phyloP scores from a whole-genome alignment of 371 early-diverging fungal species.

The Mucor lusitanicus region DNA sequence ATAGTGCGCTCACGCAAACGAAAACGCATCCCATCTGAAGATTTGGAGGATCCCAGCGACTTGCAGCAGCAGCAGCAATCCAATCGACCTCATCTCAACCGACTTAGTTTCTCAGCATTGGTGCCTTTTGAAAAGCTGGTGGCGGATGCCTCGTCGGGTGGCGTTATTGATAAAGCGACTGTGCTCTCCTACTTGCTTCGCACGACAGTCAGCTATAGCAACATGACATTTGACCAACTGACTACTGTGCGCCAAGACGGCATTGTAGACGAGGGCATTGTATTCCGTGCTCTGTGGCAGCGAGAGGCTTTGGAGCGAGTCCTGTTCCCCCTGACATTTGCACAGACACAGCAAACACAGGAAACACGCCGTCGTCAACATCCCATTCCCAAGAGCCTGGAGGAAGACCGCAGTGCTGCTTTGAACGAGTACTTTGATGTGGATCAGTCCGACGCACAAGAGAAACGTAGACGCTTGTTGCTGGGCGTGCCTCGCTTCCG shows the following conservation, averaged over 20 bases:
- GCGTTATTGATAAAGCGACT: slow-evolving; percentile 50
- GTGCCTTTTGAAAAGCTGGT: slow-evolving; percentile 44
- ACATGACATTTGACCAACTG: slow-evolving; percentile 54
- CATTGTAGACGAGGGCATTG: slow-evolving; percentile 50
- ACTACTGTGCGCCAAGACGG: slow-evolving; percentile 45
- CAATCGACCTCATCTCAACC: neutral
- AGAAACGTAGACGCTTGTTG: slow-evolving; percentile 32
- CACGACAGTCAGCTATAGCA: slow-evolving; percentile 48
- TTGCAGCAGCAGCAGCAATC: neutral
- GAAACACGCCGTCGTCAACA: neutral
- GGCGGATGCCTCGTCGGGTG: slow-evolving; percentile 46
- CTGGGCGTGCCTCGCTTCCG: slow-evolving; percentile 44
- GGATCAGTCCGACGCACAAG: slow-evolving; percentile 31
- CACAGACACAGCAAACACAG: slow-evolving; percentile 16
- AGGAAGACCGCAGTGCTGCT: slow-evolving; percentile 29
- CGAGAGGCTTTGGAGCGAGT: slow-evolving; percentile 46
- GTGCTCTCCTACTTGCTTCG: slow-evolving; percentile 42
- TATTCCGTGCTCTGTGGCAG: slow-evolving; percentile 55
- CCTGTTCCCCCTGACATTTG: slow-evolving; percentile 28
- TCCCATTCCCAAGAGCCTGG: neutral
- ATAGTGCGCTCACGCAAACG: slow-evolving; percentile 35
- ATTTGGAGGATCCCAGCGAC: slow-evolving; percentile 10
- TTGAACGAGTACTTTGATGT: slow-evolving; percentile 54
- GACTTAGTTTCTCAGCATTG: slow-evolving; percentile 41
- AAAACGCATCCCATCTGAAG: slow-evolving; percentile 46